Evolutionary conservation across 164 flowering plant genomes (phyloP).

Genomic region (Chimonanthus salicifolius): DNA sequence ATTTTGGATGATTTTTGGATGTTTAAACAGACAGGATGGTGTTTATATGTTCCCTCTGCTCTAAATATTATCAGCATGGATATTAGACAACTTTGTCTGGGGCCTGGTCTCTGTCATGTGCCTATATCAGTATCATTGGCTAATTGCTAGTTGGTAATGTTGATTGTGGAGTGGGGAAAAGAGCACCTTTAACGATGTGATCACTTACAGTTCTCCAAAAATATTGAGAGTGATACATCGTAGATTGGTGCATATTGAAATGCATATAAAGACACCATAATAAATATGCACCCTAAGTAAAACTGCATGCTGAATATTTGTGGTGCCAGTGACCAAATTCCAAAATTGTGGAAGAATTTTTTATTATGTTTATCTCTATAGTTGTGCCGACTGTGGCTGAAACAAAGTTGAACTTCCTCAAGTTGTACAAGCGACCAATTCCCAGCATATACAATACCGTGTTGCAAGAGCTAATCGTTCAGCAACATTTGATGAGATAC

Average conservation of each 20-base stretch:
- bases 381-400: conserved; percentile 84
- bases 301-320: neutral
- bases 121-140: no score
- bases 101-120: no score
- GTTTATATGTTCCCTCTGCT: no score
- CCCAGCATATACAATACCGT: conserved; percentile 90
- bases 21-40: no score
- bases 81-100: no score
- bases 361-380: conserved; percentile 17
- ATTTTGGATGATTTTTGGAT: no score
- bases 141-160: no score
- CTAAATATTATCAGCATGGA: no score
- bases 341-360: neutral
- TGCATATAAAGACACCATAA: neutral
- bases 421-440: conserved; percentile 81
- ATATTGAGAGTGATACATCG: neutral
- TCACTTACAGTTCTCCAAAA: neutral
- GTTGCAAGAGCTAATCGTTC: conserved; percentile 84
- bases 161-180: neutral
- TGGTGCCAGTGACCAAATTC: neutral
- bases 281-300: neutral
- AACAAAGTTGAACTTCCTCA: conserved; percentile 72
- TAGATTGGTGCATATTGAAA: neutral
- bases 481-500: conserved; percentile 86
- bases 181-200: neutral